A percentile compares a stretch with the other conserved stretches of the same genome.
Conservation (phyloP, 2,329 filamentous ascomycete genomes). For the Pestalotiopsis sp. region DNA sequence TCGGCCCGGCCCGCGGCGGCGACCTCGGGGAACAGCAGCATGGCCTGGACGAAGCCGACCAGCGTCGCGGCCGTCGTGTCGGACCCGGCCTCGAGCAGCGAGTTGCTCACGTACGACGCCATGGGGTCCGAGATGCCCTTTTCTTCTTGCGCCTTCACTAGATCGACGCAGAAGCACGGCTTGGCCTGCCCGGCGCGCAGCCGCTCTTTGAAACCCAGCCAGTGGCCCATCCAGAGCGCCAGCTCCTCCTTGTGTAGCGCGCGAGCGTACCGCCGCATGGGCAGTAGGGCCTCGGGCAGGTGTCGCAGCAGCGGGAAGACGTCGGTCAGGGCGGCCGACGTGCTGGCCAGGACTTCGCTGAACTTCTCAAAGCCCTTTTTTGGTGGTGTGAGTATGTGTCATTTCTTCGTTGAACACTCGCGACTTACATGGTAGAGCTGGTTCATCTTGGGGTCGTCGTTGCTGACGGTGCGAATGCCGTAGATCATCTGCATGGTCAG, state of each 20-base stretch:
- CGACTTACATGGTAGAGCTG: slow-evolving; percentile 38
- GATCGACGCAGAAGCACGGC: slow-evolving; percentile 24
- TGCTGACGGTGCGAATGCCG: slow-evolving; percentile 38
- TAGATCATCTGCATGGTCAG: slow-evolving; percentile 51
- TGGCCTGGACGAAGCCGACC: slow-evolving; percentile 47
- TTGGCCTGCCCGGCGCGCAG: slow-evolving; percentile 28
- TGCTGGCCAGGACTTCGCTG: slow-evolving; percentile 11
- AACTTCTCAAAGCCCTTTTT: slow-evolving; percentile 34
- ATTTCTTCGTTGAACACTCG: background rate
- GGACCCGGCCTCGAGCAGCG: slow-evolving; percentile 30
- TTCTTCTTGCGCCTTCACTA: slow-evolving; percentile 27
- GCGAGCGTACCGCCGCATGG: slow-evolving; percentile 37
- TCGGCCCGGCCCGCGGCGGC: slow-evolving; percentile 50
- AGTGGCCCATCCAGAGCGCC: slow-evolving; percentile 40
- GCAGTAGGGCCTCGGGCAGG: slow-evolving; percentile 43
- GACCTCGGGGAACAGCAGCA: slow-evolving; percentile 50
- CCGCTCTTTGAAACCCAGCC: slow-evolving; percentile 38
- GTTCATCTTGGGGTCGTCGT: slow-evolving; percentile 39
- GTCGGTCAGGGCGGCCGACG: slow-evolving; percentile 43
- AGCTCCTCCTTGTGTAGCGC: slow-evolving; percentile 43
- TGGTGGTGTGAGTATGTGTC: no score
- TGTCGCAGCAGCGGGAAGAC: slow-evolving; percentile 43
- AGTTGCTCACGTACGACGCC: slow-evolving; percentile 31
- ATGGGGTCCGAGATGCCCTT: slow-evolving; percentile 32
- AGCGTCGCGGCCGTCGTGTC: slow-evolving; percentile 45